Conservation (phyloP, 768 basidiomycete genomes). For the Hygrophorus russula region DNA sequence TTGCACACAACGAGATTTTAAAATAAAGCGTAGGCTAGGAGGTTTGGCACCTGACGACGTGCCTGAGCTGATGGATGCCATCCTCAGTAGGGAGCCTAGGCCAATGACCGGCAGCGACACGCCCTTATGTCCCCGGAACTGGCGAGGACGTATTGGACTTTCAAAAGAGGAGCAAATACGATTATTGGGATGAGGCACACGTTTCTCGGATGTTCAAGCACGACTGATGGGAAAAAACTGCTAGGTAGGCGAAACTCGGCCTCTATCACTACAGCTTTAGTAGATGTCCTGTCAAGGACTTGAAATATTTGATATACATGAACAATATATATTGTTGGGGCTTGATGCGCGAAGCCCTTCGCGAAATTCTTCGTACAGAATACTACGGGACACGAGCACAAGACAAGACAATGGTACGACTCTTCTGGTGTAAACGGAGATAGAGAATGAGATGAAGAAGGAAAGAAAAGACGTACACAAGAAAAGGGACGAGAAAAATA, state of each 20-base stretch:
- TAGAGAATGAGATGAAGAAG: no score
- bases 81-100: constrained; percentile 20
- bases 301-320: background rate
- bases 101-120: constrained; percentile 18
- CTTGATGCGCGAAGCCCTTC: constrained; percentile 6
- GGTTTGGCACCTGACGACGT: constrained; percentile 46
- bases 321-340: constrained; percentile 1
- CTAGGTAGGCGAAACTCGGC: no score
- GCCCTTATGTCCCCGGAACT: constrained; percentile 35
- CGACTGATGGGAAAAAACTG: no score
- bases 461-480: background rate
- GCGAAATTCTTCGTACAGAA: background rate
- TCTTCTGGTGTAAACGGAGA: background rate
- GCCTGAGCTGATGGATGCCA: constrained; percentile 35
- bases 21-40: constrained; percentile 40
- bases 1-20: background rate
- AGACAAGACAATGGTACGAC: background rate
- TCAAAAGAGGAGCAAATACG: constrained; percentile 33
- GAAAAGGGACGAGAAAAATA: background rate
- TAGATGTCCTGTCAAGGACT: no score
- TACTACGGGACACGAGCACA: background rate
- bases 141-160: constrained; percentile 48
- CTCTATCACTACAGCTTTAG: no score
- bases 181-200: constrained; percentile 8
- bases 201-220: no score